A percentile compares a stretch with the other conserved stretches of the same genome.
phyloP scores from a whole-genome alignment of 805 yeast genomes.

The Metschnikowia vanudenii region DNA sequence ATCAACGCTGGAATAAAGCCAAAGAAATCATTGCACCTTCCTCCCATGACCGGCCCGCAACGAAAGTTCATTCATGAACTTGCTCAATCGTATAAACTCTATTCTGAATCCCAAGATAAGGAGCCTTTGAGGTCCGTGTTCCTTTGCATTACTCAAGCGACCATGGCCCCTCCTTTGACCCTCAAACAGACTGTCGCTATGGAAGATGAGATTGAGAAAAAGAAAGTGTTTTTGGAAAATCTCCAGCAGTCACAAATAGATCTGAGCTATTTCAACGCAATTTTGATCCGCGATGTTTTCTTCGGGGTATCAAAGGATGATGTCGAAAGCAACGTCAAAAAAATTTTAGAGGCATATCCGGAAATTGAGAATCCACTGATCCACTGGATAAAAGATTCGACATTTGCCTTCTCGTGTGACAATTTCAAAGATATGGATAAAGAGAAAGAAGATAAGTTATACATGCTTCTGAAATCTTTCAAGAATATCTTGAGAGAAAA shows the following conservation, averaged over 20 bases:
- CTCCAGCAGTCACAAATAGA: conserved; percentile 24
- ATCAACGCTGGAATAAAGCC: conserved; percentile 21
- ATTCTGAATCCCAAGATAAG: conserved; percentile 73
- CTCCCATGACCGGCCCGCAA: conserved; percentile 70
- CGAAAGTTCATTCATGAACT: conserved; percentile 69
- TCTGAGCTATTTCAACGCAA: conserved; percentile 48
- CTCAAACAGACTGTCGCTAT: conserved; percentile 43
- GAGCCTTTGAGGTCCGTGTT: conserved; percentile 78
- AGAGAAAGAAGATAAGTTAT: conserved; percentile 44
- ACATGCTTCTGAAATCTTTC: conserved; percentile 37
- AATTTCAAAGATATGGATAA: conserved; percentile 32
- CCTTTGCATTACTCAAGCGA: conserved; percentile 40
- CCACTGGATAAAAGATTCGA: conserved; percentile 42
- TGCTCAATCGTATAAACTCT: conserved; percentile 56
- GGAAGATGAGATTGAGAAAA: conserved; percentile 21
- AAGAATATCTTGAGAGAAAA: conserved; percentile 32
- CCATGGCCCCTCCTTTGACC: conserved; percentile 42
- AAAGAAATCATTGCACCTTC: conserved; percentile 54
- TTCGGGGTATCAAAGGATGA: conserved; percentile 52
- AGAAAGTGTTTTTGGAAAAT: conserved; percentile 24
- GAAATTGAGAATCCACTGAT: conserved; percentile 27
- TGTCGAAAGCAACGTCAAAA: conserved; percentile 33
- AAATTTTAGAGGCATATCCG: conserved; percentile 23
- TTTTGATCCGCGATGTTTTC: conserved; percentile 51
- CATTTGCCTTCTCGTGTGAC: conserved; percentile 42